Evolutionary conservation across 2,329 filamentous ascomycete species (phyloP), one percentile per base, ranked within the genome.

Genomic region (Monilinia fructigena): DNA sequence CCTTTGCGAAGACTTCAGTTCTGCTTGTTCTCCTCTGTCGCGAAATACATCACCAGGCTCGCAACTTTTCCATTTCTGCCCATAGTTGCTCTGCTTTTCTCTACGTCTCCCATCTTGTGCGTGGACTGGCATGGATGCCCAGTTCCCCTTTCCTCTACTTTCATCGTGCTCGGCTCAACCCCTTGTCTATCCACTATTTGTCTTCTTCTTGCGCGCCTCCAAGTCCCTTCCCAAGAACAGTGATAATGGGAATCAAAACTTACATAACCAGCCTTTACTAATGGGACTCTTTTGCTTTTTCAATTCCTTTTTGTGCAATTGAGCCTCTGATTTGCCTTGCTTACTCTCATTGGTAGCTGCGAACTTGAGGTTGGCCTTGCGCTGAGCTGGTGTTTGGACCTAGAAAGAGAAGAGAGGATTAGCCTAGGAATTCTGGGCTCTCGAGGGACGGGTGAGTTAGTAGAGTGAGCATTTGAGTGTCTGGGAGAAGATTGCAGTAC

Each of bases 351-450:
- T 88, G 64, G 85, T 83, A 77, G 89, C 89, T 72, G 84, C 88
- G 79, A 92, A 96, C 79, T 90, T 89, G 75, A 86, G 86, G 81
- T 95, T 95, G 70, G 89, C 88, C 75, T 87, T 87, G 78, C 91
- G 89, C 82, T 95, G 92, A 79, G 92, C 86, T 73, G 89, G 91
- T 72, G 91, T 95, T 88, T 94, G 91, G 73, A 88, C 90, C 90
- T 93, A 75, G 52, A 47, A 31, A 8, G 14, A 26, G 48, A 16
- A 11, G 26, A 16, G 40, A n/a, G 20, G 4, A 50, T 54, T 31
- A 63, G 64, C n/a, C 54, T 47, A 50, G 18, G 20, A 6, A 20
- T 6, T 42, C 7, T 11, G 14, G 6, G n/a, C 4, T 16, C 20
- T 58, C 20, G 11, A 8, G 3, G 31, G 31, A 7, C 7, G 31